Evolutionary conservation across 1,139 yeast genomes (phyloP), one percentile per base, ranked within the genome.

Genomic region (Yamadazyma dushanensis): DNA sequence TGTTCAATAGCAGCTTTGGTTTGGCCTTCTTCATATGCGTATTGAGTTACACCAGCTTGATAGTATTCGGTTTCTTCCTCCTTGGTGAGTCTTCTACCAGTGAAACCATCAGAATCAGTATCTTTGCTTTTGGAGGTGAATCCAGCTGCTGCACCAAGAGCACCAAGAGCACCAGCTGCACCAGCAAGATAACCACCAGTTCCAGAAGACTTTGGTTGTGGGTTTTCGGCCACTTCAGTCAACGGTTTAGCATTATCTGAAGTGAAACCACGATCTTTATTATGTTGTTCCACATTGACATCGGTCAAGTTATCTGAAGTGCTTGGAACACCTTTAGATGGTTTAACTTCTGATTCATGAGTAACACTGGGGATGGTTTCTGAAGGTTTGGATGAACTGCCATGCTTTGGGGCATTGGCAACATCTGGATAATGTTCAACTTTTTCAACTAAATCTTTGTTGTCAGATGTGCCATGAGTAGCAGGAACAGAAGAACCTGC

Each of bases 231-330:
- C 29, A 55, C 55, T 29, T 59, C 63, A 30, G 61, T 49, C 43
- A 62, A 51, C 10, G 62, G 53, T 31, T 56, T 50, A 5, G 11
- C 11, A 32, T 53, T 19, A 14, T 19, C 57, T 35, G 52, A 45
- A 31, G 45, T 46, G 37, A 47, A 40, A 3, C 64, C 66, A 33
- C 52, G 61, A 44, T 59, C 47, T 44, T 52, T 59, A 51, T 62
- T 62, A 47, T 59, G 49, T 4, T 51, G 51, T 16, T 49, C 55
- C 22, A 59, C 55, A 8, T 53, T 59, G 3, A 46, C 52, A 35
- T 59, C 66, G 34, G 47, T 40, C 8, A 45, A 41, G 19, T 35
- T 29, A 17, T 37, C 21, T 19, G 37, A 36, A 15, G 27, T 8
- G 0, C 38, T 25, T 11, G 46, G 38, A 9, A 35, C 23, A 14